A percentile compares a stretch with the other conserved stretches of the same genome.
Conservation (phyloP, 306 rosid species). For the peach (Prunus persica) region Prunus_persica_NCBIv2 NC_034010.1:21809001-21809500, state of each 20-base stretch:
- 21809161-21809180: slow-evolving; percentile 62
- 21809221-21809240: slow-evolving; percentile 73
- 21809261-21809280: background rate
- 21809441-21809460: background rate
- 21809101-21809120: slow-evolving; percentile 48
- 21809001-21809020: background rate
- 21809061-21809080: background rate
- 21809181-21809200: slow-evolving; percentile 54
- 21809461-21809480: background rate
- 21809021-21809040: background rate
- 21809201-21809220: slow-evolving; percentile 53
- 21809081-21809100: background rate
- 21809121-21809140: slow-evolving; percentile 44
- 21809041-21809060: background rate
- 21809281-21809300: background rate
- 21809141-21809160: slow-evolving; percentile 61
- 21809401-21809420: slow-evolving; percentile 5
- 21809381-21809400: background rate
- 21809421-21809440: background rate
- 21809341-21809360: background rate
- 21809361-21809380: background rate
- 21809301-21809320: background rate
- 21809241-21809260: slow-evolving; percentile 64
- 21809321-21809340: background rate
- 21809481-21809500: background rate